phyloP scores from a whole-genome alignment of 345 rosid species.

The Erysimum cheiranthoides region DNA sequence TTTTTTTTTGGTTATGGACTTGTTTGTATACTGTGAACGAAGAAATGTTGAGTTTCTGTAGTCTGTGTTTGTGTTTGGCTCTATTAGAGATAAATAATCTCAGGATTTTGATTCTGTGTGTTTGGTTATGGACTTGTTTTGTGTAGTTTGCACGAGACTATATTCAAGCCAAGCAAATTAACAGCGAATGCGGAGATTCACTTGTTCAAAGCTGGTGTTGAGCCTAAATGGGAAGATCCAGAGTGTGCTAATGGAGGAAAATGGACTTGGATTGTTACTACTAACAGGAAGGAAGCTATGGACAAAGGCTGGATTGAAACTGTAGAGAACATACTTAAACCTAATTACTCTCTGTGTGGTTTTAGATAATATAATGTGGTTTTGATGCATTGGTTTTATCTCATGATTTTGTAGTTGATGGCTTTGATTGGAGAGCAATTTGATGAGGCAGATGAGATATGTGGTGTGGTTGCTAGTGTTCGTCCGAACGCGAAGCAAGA shows the following conservation, averaged over 20 bases:
- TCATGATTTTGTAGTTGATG: conserved; percentile 59
- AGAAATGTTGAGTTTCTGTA: too few relatives aligned
- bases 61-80: background rate
- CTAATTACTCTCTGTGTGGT: conserved; percentile 2
- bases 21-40: too few relatives aligned
- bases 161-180: conserved; percentile 81
- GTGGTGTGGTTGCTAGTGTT: conserved; percentile 91
- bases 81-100: background rate
- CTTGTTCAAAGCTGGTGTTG: conserved; percentile 85
- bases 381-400: background rate
- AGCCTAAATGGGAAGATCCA: conserved; percentile 99
- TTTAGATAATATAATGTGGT: background rate
- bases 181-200: conserved; percentile 73
- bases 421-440: conserved; percentile 96
- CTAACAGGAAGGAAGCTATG: conserved; percentile 57
- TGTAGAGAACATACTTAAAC: conserved; percentile 44
- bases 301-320: conserved; percentile 91
- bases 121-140: background rate
- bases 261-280: conserved; percentile 79
- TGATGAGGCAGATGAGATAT: conserved; percentile 87
- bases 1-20: too few relatives aligned
- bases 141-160: conserved; percentile 76
- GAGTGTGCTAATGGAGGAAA: conserved; percentile 93
- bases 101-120: background rate
- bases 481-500: conserved; percentile 69